These are phyloP conservation scores for Apiotrichum veenhuisii DNA, from an alignment of 1,284 basidiomycete genomes.

Conservation along the genomic window DNA sequence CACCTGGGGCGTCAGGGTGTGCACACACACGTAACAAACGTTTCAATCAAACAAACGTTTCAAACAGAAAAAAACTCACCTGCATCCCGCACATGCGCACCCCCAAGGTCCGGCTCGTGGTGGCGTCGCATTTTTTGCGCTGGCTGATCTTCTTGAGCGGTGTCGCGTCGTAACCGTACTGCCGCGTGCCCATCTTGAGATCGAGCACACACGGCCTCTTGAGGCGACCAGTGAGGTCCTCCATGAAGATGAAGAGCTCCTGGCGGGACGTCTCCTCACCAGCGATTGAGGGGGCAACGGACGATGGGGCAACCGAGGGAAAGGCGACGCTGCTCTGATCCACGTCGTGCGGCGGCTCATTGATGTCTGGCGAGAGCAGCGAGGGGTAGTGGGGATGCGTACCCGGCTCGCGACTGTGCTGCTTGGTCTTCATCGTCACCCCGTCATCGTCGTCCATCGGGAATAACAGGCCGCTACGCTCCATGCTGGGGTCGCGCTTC, in stretches of 20 bases:
- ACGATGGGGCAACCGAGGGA: constrained; percentile 39
- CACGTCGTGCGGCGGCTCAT: not conserved
- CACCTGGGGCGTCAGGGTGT: constrained; percentile 59
- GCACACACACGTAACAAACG: not conserved
- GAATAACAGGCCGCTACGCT: constrained; percentile 45
- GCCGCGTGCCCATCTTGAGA: constrained; percentile 97
- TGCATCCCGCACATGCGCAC: constrained; percentile 98
- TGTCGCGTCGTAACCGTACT: constrained; percentile 95
- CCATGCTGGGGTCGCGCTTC: constrained; percentile 33
- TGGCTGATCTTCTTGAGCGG: constrained; percentile 93
- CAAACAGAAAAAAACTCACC: constrained; percentile 57
- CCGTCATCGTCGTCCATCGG: constrained; percentile 49
- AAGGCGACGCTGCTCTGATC: constrained; percentile 1
- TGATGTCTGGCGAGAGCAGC: not conserved
- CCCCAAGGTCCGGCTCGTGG: constrained; percentile 85
- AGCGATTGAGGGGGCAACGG: constrained; percentile 15
- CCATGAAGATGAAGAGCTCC: constrained; percentile 98
- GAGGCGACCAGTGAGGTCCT: constrained; percentile 92
- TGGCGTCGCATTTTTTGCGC: constrained; percentile 94
- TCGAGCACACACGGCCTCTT: constrained; percentile 95
- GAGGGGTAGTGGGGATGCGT: not conserved
- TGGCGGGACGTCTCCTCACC: constrained; percentile 63
- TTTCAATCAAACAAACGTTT: not conserved
- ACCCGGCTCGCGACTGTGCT: not conserved
- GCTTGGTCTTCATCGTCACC: constrained; percentile 7